Conservation (phyloP, 2,329 filamentous ascomycete species). For the Laburnicola sp. region DNA sequence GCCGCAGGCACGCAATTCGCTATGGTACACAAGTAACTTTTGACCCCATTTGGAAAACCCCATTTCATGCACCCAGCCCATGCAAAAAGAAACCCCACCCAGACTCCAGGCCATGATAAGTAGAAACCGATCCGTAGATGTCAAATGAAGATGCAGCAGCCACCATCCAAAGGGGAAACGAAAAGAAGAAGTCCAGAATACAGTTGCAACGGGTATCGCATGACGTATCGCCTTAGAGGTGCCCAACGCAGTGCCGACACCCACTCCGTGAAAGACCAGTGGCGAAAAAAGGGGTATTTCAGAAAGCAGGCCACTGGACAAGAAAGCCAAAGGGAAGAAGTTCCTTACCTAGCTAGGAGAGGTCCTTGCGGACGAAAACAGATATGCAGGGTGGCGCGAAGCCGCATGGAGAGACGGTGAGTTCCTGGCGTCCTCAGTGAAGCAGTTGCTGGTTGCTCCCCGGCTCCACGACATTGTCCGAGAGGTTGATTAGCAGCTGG, state of each 20-base stretch:
- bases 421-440: slow-evolving; percentile 22
- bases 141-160: neutral
- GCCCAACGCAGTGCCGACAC: slow-evolving; percentile 17
- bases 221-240: slow-evolving; percentile 21
- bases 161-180: neutral
- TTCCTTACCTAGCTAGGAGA: neutral
- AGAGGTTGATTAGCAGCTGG: slow-evolving; percentile 95
- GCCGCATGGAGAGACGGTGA: too few species aligned
- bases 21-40: slow-evolving; percentile 13
- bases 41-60: neutral
- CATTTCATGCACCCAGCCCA: slow-evolving; percentile 11
- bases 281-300: slow-evolving; percentile 20
- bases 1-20: slow-evolving; percentile 2
- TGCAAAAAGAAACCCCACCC: slow-evolving; percentile 10
- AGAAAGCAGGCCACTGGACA: slow-evolving; percentile 8
- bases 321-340: slow-evolving; percentile 3
- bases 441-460: slow-evolving; percentile 44
- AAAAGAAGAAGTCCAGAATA: slow-evolving; percentile 7
- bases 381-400: neutral
- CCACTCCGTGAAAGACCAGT: slow-evolving; percentile 12
- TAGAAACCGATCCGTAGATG: neutral
- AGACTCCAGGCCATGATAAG: slow-evolving; percentile 15
- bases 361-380: neutral
- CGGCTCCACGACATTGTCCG: slow-evolving; percentile 74
- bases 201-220: slow-evolving; percentile 21